Base-by-base conservation (phyloP, 2,329 filamentous ascomycete genomes). In the Alternaria brassicae region DNA sequence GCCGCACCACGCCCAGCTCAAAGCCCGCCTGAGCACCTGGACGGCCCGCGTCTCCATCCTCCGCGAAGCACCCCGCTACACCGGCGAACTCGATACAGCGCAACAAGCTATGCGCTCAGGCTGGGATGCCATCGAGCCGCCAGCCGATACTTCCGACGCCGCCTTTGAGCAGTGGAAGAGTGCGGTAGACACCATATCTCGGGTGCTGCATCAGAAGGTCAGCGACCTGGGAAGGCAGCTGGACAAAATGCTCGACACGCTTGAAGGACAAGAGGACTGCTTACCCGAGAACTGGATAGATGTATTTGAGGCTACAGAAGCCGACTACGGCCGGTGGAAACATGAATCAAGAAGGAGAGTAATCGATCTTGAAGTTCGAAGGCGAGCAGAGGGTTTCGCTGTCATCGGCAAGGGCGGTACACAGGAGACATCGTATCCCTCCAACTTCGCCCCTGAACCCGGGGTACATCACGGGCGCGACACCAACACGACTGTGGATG, bases 231-330 rank as follows among this genome's bases (percentile, higher is more conserved):
- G 92, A 0, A 85, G 85, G 47, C 85, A 88, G 37, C 83, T 98
- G 61, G 95, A 99, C 75, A 86, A 84, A 50, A 92, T 97, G 85
- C 84, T 99, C 13, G 93, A 99, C 77, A 85, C 87, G 30, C 83
- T 98, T 2, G 95, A 98, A 77, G 93, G 92, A 2, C 84, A 88
- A 54, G 84, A 90, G 41, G 95, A 99, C 71, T 92, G 90, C 0
- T 81, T 99, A 9, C 95, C 95, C 0, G 91, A 96, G 39, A 76
- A 81, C 27, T 99, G 94, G 95, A 87, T 98, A 56, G 92, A 96
- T 69, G 85, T 89, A 4, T 89, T 98, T 80, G 95, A 98, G 75
- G 79, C 80, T 0, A 82, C 96, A 4, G 95, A 99, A 76, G 82
- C 84, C 10, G 86, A 89, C 28, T 97, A 94, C 77, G 86, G 88